These are phyloP conservation scores for Aspergillus diversus DNA, from an alignment of 495 filamentous ascomycete genomes.

Conservation along the genomic window DNA sequence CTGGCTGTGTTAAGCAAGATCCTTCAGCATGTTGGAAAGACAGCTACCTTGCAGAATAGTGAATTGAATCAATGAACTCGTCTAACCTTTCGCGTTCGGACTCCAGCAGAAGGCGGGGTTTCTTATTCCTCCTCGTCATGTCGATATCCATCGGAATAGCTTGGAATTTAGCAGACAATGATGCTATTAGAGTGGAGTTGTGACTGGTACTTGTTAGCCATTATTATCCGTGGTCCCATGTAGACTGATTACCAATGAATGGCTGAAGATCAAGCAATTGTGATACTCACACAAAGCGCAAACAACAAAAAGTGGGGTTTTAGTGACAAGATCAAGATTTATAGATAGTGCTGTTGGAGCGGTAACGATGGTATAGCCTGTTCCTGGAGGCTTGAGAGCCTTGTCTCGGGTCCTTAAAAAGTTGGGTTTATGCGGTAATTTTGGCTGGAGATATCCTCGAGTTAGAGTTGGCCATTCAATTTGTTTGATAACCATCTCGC, in stretches of 20 bases:
- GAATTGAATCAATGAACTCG: slow-evolving; percentile 88
- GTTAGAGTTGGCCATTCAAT: neutral
- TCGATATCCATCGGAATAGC: slow-evolving; percentile 68
- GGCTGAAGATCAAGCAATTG: too few species aligned
- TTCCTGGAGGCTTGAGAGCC: neutral
- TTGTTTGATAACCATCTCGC: neutral
- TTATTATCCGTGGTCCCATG: neutral
- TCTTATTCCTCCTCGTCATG: slow-evolving; percentile 77
- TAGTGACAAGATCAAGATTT: too few species aligned
- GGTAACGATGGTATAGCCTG: neutral
- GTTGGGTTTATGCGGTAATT: too few species aligned
- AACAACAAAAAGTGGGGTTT: too few species aligned
- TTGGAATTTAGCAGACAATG: neutral
- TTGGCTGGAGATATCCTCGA: too few species aligned
- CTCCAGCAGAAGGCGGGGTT: slow-evolving; percentile 78
- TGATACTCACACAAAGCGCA: too few species aligned
- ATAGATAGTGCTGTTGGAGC: neutral
- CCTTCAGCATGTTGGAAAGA: neutral
- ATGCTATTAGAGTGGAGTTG: too few species aligned
- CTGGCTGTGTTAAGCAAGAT: slow-evolving; percentile 42
- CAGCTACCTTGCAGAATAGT: slow-evolving; percentile 85
- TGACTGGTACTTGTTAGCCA: neutral
- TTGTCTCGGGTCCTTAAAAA: neutral
- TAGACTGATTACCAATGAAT: too few species aligned
- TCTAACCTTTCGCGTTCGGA: slow-evolving; percentile 79